Percentiles rank a stretch among this genome's conserved stretches.
These are phyloP conservation scores for Paramecium sexaurelia DNA, from an alignment of 73 alveolate genomes.

Conservation along the genomic window DNA sequence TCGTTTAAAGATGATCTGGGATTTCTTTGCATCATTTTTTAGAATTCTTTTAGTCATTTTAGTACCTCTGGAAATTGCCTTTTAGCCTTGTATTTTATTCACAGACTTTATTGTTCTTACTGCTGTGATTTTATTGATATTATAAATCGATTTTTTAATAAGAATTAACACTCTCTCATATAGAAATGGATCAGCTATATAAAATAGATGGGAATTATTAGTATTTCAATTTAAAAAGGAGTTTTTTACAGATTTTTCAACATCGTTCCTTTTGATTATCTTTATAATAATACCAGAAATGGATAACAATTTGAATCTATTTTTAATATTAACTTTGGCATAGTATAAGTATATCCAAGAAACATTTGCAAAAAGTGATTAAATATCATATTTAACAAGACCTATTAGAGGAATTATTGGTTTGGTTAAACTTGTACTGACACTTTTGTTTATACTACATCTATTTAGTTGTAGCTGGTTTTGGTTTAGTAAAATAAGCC, in stretches of 20 bases:
- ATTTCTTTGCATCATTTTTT: not conserved
- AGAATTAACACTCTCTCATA: constrained; percentile 20
- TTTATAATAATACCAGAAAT: not conserved
- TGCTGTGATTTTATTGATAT: not conserved
- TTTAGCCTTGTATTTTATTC: not conserved
- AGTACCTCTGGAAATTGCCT: constrained; percentile 3
- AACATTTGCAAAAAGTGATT: not conserved
- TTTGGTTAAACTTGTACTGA: not conserved
- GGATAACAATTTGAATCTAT: not conserved
- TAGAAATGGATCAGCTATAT: constrained; percentile 7
- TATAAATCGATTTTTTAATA: not conserved
- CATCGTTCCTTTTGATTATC: not conserved
- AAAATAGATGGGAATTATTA: constrained; percentile 14
- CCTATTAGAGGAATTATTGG: not conserved
- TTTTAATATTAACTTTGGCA: not conserved
- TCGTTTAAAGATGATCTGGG: constrained; percentile 18
- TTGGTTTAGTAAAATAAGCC: not conserved
- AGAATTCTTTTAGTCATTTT: not conserved
- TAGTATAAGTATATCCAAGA: constrained; percentile 3
- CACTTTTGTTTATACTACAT: constrained; percentile 22
- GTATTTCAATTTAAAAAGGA: not conserved
- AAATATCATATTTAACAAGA: not conserved
- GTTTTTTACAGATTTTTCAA: not conserved
- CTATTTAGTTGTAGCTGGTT: constrained; percentile 40
- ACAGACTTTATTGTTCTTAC: not conserved